Conservation (phyloP, 2,329 filamentous ascomycete species). For the Albophoma yamanashiensis region DNA sequence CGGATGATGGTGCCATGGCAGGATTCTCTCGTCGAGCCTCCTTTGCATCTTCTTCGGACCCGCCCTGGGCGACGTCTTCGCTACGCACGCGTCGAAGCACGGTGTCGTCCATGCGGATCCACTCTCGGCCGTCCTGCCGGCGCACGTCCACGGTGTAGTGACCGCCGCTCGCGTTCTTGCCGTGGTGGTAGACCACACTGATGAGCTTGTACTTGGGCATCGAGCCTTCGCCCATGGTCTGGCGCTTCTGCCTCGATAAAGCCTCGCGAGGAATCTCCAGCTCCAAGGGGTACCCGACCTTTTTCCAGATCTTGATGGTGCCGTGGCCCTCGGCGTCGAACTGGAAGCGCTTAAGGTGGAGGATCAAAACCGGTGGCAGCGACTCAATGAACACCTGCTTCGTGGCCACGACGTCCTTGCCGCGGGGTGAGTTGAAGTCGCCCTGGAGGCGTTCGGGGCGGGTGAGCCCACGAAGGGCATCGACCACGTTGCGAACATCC, state of each 20-base stretch:
- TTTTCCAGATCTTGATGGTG: conserved; percentile 98
- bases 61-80: conserved; percentile 81
- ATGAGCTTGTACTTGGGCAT: conserved; percentile 78
- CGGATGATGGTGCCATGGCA: conserved; percentile 25
- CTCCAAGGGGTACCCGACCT: conserved; percentile 88
- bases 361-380: conserved; percentile 79
- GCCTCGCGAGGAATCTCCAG: conserved; percentile 88
- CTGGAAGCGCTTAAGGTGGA: conserved; percentile 95
- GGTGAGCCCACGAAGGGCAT: conserved; percentile 79
- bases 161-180: conserved; percentile 89
- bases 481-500: conserved; percentile 80
- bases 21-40: conserved; percentile 27
- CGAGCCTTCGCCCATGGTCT: conserved; percentile 52
- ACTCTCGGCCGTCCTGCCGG: conserved; percentile 87
- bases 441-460: conserved; percentile 76
- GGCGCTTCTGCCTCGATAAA: conserved; percentile 62
- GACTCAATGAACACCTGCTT: conserved; percentile 95
- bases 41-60: conserved; percentile 65
- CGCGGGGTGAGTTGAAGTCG: conserved; percentile 70
- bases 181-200: conserved; percentile 92
- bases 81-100: conserved; percentile 73
- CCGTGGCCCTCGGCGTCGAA: conserved; percentile 73
- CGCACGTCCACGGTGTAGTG: conserved; percentile 98
- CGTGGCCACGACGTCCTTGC: conserved; percentile 65
- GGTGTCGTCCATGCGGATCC: conserved; percentile 94